A percentile compares a stretch with the other conserved stretches of the same genome.
phyloP scores from a whole-genome alignment of 305 asterid species.

The Fraxinus sp. region DNA sequence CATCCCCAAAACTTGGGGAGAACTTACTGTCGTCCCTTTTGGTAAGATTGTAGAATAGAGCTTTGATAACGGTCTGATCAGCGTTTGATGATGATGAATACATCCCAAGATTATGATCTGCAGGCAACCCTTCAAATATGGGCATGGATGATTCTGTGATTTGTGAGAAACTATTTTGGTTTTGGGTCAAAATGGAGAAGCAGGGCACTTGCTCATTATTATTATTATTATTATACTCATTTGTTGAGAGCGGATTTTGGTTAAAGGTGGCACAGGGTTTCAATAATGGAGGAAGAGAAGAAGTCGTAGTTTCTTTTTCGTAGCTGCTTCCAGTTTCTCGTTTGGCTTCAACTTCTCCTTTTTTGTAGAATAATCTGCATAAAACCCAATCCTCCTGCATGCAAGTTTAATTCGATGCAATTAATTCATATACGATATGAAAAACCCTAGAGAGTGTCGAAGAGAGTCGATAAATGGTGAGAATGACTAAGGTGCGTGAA shows the following conservation, averaged over 20 bases:
- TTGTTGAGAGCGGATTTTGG: slow-evolving; percentile 16
- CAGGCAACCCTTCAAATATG: background rate
- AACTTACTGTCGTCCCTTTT: slow-evolving; percentile 31
- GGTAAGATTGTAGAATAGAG: slow-evolving; percentile 41
- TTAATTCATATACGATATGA: background rate
- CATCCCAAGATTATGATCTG: background rate
- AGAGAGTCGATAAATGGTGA: too few species aligned
- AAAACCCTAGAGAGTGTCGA: too few species aligned
- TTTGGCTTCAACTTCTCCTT: slow-evolving; percentile 31
- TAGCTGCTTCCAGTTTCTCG: slow-evolving; percentile 25
- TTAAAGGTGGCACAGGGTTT: slow-evolving; percentile 33
- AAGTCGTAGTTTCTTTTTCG: background rate
- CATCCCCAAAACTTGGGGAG: slow-evolving; percentile 66
- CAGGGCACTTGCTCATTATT: slow-evolving; percentile 79
- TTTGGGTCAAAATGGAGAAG: slow-evolving; percentile 67
- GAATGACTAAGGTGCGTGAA: too few species aligned
- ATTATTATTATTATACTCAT: background rate
- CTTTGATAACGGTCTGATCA: slow-evolving; percentile 38
- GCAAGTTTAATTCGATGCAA: background rate
- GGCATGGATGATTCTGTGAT: background rate
- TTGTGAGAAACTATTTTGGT: slow-evolving; percentile 31
- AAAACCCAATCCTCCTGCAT: slow-evolving; percentile 74
- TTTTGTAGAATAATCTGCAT: slow-evolving; percentile 70
- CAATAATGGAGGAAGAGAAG: slow-evolving; percentile 38
- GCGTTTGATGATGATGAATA: background rate